Evolutionary conservation across 1,284 basidiomycete species (phyloP), one percentile per base, ranked within the genome.

Genomic region (Ganoderma meredithae): DNA sequence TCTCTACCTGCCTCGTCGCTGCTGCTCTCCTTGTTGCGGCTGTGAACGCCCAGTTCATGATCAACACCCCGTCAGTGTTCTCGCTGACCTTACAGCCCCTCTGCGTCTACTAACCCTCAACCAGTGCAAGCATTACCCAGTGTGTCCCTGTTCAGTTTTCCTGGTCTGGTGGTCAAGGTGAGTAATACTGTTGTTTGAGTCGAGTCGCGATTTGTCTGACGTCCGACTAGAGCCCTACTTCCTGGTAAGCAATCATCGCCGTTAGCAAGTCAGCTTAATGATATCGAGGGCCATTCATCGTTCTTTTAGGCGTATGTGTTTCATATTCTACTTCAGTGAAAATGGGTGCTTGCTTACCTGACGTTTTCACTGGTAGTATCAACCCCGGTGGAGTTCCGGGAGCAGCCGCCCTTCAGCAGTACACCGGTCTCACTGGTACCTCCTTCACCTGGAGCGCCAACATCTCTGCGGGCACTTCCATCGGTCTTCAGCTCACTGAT

Each of bases 401-500:
- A 33, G 77, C 72, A 25, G 44, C 72, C 41, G 65, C 76, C 58
- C 67, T 77, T 39, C 73, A 79, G 74, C 71, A 72, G 63, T 78
- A 74, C 73, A 41, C 69, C 47, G 62, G 63, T 58, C 68, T 79
- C 33, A 64, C 66, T 3, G 70, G 71, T 43, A 75, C 64, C 43
- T 67, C 73, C 25, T 77, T 77, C 74, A 75, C 70, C 22, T 80
- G 79, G 78, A 13, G 53, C 33, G 71, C 72, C 17, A 76, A 79
- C 72, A 74, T 78, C 61, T 59, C 75, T 10, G 69, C 69, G 9
- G 72, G 80, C 22, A 85, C 83, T 8, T 76, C 69, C 27, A 73
- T 91, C 59, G 86, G 84, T 60, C 76, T 92, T 33, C 82, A 77
- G 7, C 64, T 92, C 66, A 83, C 83, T 76, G 91, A 93, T 71